Percentiles rank a stretch among this genome's conserved stretches.
Evolutionary conservation across 805 yeast genomes (phyloP).

Genomic region (Lipomyces japonicus): DNA sequence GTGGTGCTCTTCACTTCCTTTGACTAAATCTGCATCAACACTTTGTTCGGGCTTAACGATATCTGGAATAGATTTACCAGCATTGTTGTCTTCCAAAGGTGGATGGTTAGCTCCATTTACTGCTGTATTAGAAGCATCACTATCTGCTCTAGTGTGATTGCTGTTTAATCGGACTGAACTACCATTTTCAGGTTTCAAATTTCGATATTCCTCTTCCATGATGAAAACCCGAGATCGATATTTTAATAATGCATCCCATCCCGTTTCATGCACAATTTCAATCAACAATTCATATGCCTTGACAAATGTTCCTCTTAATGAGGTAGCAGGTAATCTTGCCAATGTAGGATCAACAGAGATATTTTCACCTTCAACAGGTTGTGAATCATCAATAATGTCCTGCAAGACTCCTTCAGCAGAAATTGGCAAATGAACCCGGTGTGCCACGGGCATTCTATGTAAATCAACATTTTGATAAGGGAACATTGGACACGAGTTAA

Average conservation of each 20-base stretch:
- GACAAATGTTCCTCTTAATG: conserved; percentile 51
- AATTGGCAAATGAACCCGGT: conserved; percentile 46
- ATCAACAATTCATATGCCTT: conserved; percentile 69
- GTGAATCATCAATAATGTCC: conserved; percentile 39
- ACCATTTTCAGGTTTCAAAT: conserved; percentile 31
- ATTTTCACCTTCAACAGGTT: conserved; percentile 25
- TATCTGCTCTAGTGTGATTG: conserved; percentile 22
- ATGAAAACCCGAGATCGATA: conserved; percentile 69
- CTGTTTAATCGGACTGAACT: conserved; percentile 8
- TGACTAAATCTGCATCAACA: conserved; percentile 29
- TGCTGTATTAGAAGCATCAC: conserved; percentile 25
- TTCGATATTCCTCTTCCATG: conserved; percentile 69
- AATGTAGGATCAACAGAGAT: conserved; percentile 47
- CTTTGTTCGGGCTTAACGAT: conserved; percentile 28
- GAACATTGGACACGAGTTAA: conserved; percentile 75
- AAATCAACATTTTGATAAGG: conserved; percentile 47
- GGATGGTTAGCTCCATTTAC: conserved; percentile 19
- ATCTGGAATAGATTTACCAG: conserved; percentile 1
- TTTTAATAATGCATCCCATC: conserved; percentile 76
- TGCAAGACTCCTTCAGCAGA: conserved; percentile 52
- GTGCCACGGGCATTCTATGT: conserved; percentile 44
- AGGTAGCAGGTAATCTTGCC: conserved; percentile 49
- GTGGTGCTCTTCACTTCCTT: conserved; percentile 21
- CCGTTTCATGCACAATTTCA: conserved; percentile 59
- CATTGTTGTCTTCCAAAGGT: conserved; percentile 20